phyloP scores from a whole-genome alignment of 441 rosid species.

The Syzygium malaccense region DNA sequence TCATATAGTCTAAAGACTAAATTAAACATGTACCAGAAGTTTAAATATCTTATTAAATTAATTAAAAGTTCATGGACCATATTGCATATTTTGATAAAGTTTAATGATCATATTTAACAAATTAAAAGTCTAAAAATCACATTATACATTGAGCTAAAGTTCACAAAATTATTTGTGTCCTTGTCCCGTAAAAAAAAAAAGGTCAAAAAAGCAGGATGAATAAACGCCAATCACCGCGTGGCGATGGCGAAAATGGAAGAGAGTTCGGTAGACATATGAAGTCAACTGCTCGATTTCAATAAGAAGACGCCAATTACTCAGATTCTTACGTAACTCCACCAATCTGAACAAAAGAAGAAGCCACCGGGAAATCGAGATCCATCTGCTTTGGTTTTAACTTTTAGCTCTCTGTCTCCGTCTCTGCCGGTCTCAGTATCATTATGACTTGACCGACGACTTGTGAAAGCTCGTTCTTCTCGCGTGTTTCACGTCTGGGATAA shows the following conservation, averaged over 20 bases:
- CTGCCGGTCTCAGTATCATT: not conserved
- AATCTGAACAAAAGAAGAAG: not conserved
- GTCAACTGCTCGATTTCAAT: not conserved
- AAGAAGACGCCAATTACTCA: not conserved
- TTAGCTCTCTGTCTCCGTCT: not conserved
- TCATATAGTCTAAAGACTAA: no score
- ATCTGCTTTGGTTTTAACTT: not conserved
- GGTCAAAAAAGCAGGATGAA: not conserved
- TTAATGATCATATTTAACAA: no score
- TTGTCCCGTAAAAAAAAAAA: no score
- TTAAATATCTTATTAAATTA: no score
- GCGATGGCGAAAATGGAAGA: not conserved
- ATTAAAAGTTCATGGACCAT: no score
- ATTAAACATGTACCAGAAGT: no score
- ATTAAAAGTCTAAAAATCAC: no score
- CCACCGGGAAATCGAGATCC: not conserved
- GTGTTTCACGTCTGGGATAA: not conserved
- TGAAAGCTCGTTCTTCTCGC: not conserved
- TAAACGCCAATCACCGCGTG: not conserved
- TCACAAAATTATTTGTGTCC: no score
- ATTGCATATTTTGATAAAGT: no score
- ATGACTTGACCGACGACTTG: not conserved
- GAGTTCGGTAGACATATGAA: not conserved
- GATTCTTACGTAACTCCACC: not conserved
- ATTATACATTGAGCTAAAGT: no score